phyloP scores from a whole-genome alignment of 2,329 filamentous ascomycete genomes.

The Nothopassalora personata region DNA sequence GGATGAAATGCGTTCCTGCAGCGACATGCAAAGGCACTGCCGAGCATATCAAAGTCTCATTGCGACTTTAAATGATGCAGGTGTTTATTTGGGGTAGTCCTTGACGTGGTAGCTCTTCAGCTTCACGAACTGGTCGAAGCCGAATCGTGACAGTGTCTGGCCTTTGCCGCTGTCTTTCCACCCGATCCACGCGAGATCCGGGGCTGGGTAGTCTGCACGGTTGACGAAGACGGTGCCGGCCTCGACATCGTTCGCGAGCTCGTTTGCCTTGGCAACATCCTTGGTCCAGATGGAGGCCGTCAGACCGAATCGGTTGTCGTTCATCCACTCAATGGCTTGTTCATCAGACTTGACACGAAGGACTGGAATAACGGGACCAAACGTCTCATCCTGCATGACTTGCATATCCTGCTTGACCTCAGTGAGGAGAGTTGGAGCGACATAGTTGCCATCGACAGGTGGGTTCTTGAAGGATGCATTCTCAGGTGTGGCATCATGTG shows the following conservation, averaged over 20 bases:
- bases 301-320: conserved; percentile 87
- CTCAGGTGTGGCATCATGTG: conserved; percentile 75
- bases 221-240: conserved; percentile 97
- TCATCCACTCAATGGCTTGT: conserved; percentile 82
- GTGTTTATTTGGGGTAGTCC: conserved; percentile 53
- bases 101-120: conserved; percentile 95
- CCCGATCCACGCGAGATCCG: conserved; percentile 61
- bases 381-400: conserved; percentile 92
- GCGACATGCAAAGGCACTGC: neutral
- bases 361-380: conserved; percentile 85
- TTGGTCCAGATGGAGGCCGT: conserved; percentile 98
- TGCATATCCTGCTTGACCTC: conserved; percentile 75
- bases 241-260: conserved; percentile 74
- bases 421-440: conserved; percentile 76
- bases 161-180: conserved; percentile 97
- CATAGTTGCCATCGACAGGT: conserved; percentile 77
- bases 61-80: neutral
- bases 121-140: conserved; percentile 94
- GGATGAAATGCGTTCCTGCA: neutral
- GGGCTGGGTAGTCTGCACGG: conserved; percentile 83
- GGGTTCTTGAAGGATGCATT: conserved; percentile 70
- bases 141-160: conserved; percentile 80
- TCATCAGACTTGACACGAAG: conserved; percentile 77
- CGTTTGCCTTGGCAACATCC: conserved; percentile 67
- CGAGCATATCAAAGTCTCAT: neutral